Evolutionary conservation across 2,329 filamentous ascomycete species (phyloP).

Genomic region (Colletotrichum cuscutae): DNA sequence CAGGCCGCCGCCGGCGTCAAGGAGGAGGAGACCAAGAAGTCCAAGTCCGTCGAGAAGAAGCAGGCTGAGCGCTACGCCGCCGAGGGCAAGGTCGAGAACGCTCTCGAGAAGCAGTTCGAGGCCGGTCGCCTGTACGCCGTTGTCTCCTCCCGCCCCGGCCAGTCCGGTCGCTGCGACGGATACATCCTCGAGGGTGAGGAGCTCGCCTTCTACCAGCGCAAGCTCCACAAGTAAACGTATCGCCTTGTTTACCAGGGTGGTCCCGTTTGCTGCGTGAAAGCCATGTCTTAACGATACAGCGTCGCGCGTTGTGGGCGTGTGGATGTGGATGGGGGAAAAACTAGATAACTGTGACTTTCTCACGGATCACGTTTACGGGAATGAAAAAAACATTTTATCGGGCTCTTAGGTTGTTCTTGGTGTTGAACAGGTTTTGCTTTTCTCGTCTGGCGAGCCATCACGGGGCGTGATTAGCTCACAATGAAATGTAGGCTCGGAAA

Average conservation of each 20-base stretch:
- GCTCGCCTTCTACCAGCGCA: constrained; percentile 99
- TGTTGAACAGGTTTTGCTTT: constrained; percentile 33
- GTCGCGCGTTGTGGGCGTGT: constrained; percentile 2
- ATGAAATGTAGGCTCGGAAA: constrained; percentile 20
- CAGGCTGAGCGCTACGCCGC: constrained; percentile 86
- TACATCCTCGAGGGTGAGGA: constrained; percentile 99
- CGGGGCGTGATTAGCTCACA: constrained; percentile 29
- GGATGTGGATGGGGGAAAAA: neutral
- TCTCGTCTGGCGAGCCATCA: constrained; percentile 30
- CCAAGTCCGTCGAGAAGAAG: constrained; percentile 96
- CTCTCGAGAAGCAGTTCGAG: constrained; percentile 99
- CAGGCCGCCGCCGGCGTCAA: constrained; percentile 64
- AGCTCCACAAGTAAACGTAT: constrained; percentile 91
- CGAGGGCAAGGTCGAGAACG: constrained; percentile 89
- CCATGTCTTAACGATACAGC: constrained; percentile 7
- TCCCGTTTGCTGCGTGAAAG: neutral
- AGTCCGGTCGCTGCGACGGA: constrained; percentile 95
- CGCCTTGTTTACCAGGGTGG: neutral
- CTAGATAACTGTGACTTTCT: constrained; percentile 13
- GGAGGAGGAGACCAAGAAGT: constrained; percentile 86
- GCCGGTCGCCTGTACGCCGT: constrained; percentile 97
- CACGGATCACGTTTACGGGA: constrained; percentile 30
- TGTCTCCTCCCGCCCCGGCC: constrained; percentile 90
- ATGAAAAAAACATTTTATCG: constrained; percentile 36
- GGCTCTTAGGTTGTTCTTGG: constrained; percentile 35